phyloP scores from a whole-genome alignment of 768 basidiomycete genomes.

The Dentipellis sp. region DNA sequence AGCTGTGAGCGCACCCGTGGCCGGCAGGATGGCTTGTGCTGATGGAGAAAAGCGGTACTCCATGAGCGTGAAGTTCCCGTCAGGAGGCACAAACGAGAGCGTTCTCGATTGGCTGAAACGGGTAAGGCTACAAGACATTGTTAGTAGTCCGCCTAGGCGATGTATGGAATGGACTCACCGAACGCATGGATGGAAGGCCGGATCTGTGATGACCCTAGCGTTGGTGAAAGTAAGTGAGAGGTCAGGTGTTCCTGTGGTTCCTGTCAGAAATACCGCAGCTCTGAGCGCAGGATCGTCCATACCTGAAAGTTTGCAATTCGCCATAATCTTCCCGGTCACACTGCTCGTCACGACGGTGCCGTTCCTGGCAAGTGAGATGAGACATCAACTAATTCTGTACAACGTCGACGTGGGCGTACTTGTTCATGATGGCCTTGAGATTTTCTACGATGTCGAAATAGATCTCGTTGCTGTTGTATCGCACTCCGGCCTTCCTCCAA shows the following conservation, averaged over 20 bases:
- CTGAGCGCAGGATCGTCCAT: slow-evolving; percentile 3
- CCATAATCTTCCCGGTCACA: slow-evolving; percentile 71
- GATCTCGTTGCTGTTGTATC: slow-evolving; percentile 84
- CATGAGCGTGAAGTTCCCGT: slow-evolving; percentile 77
- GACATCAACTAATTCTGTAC: background rate
- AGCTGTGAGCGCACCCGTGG: slow-evolving; percentile 32
- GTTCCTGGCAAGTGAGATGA: slow-evolving; percentile 32
- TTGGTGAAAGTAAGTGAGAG: slow-evolving; percentile 63
- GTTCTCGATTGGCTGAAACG: slow-evolving; percentile 70
- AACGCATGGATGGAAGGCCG: slow-evolving; percentile 89
- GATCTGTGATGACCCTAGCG: slow-evolving; percentile 34
- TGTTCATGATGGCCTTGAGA: slow-evolving; percentile 68
- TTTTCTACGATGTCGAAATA: slow-evolving; percentile 88
- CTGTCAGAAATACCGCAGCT: background rate
- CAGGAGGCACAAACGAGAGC: slow-evolving; percentile 90
- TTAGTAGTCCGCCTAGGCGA: slow-evolving; percentile 1
- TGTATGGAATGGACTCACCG: slow-evolving; percentile 40
- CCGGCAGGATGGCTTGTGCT: slow-evolving; percentile 20
- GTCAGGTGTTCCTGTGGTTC: slow-evolving; percentile 71
- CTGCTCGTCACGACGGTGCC: slow-evolving; percentile 57
- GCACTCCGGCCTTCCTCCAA: slow-evolving; percentile 80
- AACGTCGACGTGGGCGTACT: slow-evolving; percentile 33
- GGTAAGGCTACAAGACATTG: slow-evolving; percentile 43
- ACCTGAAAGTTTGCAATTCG: slow-evolving; percentile 75
- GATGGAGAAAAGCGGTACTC: slow-evolving; percentile 66